Conservation (phyloP, 352 stramenopile species). For the Elongisporangium senticosum region DNA sequence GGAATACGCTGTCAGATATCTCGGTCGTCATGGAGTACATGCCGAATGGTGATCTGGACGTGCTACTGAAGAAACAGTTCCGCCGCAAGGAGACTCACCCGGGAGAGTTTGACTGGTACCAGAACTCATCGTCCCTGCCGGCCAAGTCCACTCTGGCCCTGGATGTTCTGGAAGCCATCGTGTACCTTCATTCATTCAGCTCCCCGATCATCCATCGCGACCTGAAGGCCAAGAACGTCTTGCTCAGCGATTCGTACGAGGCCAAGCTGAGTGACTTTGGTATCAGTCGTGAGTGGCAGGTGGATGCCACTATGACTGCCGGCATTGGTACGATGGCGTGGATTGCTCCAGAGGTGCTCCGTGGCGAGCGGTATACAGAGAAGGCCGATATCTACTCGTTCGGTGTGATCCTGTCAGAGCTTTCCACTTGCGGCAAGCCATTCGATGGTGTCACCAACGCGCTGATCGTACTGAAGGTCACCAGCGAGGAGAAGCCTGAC, state of each 20-base stretch:
- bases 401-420: slow-evolving; percentile 70
- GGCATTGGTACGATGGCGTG: slow-evolving; percentile 83
- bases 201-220: slow-evolving; percentile 80
- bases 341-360: slow-evolving; percentile 77
- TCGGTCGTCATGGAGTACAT: slow-evolving; percentile 80
- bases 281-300: slow-evolving; percentile 68
- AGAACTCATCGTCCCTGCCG: slow-evolving; percentile 39
- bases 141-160: slow-evolving; percentile 57
- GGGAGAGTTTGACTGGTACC: slow-evolving; percentile 66
- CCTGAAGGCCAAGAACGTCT: slow-evolving; percentile 75
- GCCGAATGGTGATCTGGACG: slow-evolving; percentile 66
- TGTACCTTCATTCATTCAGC: slow-evolving; percentile 80
- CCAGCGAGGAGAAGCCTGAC: slow-evolving; percentile 57
- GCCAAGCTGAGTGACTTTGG: slow-evolving; percentile 84
- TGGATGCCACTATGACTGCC: slow-evolving; percentile 76
- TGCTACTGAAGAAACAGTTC: slow-evolving; percentile 56
- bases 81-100: slow-evolving; percentile 29
- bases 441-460: slow-evolving; percentile 69
- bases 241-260: slow-evolving; percentile 54
- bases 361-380: slow-evolving; percentile 80
- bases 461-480: slow-evolving; percentile 71
- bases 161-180: slow-evolving; percentile 69
- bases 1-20: slow-evolving; percentile 84
- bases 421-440: slow-evolving; percentile 57
- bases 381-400: slow-evolving; percentile 87